Percentiles rank a stretch among this genome's conserved stretches.
Evolutionary conservation across 768 basidiomycete species (phyloP).

Genomic region (Tubosaeta sp.): DNA sequence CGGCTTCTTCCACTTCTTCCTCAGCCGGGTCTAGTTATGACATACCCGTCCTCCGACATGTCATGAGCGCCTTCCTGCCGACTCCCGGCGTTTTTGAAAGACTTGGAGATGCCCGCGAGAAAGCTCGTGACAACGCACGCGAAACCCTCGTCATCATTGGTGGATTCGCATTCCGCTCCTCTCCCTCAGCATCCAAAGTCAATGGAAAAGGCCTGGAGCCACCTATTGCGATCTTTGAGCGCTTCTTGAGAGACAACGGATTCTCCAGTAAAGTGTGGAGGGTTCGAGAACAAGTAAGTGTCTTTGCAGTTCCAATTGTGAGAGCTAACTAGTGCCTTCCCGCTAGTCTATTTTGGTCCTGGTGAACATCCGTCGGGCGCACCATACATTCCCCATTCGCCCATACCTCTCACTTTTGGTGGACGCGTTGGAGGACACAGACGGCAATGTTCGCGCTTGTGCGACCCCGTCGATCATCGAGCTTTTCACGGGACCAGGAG

Average conservation of each 20-base stretch:
- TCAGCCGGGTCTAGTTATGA: constrained; percentile 44
- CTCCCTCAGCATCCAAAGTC: constrained; percentile 42
- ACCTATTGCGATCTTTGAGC: constrained; percentile 66
- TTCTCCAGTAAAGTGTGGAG: constrained; percentile 81
- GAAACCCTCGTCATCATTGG: constrained; percentile 74
- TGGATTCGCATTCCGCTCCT: constrained; percentile 62
- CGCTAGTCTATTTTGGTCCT: constrained; percentile 59
- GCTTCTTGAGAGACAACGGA: constrained; percentile 65
- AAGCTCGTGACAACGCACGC: constrained; percentile 66
- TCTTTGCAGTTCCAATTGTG: not conserved
- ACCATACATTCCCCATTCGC: constrained; percentile 74
- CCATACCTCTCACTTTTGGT: constrained; percentile 79
- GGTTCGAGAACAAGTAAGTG: constrained; percentile 79
- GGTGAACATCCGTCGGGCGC: constrained; percentile 66
- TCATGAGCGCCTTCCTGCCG: constrained; percentile 65
- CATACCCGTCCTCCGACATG: constrained; percentile 58
- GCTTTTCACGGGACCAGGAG: constrained; percentile 79
- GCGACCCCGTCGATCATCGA: constrained; percentile 77
- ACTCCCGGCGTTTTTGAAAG: constrained; percentile 77
- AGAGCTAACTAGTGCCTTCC: not conserved
- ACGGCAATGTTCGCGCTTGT: constrained; percentile 84
- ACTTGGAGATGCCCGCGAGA: constrained; percentile 73
- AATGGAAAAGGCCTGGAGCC: constrained; percentile 64
- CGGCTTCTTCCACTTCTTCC: constrained; percentile 51
- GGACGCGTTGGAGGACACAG: constrained; percentile 84